A percentile compares a stretch with the other conserved stretches of the same genome.
phyloP scores from a whole-genome alignment of 495 filamentous ascomycete genomes.

The Pyrenula aspistea region DNA sequence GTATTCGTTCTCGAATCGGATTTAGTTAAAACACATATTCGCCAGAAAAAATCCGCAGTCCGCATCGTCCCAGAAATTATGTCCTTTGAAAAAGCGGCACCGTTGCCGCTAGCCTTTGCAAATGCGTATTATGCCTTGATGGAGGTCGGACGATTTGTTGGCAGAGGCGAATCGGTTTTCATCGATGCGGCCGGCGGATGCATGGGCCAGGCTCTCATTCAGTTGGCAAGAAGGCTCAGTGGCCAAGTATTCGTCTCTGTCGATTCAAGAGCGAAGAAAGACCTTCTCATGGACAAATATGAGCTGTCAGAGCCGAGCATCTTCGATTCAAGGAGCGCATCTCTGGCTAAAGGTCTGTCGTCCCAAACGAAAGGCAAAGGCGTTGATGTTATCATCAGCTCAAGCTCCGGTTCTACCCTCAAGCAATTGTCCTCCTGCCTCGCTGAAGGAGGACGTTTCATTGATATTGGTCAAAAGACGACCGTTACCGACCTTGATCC shows the following conservation, averaged over 20 bases:
- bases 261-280: constrained; percentile 35
- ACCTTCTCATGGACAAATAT: constrained; percentile 34
- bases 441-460: neutral
- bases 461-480: no score
- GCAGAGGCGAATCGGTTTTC: constrained; percentile 38
- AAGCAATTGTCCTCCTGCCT: neutral
- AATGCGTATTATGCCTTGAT: constrained; percentile 22
- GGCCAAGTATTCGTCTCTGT: constrained; percentile 49
- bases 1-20: constrained; percentile 14
- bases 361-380: constrained; percentile 34
- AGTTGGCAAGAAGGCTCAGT: constrained; percentile 37
- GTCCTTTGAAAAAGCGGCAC: constrained; percentile 15
- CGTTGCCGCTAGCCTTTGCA: constrained; percentile 15
- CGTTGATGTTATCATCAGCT: constrained; percentile 29
- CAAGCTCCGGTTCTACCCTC: neutral
- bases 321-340: constrained; percentile 33
- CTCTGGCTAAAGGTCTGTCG: constrained; percentile 26
- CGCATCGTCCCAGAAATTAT: constrained; percentile 12
- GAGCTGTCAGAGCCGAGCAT: constrained; percentile 40
- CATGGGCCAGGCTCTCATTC: constrained; percentile 51
- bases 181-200: constrained; percentile 47
- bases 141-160: constrained; percentile 13
- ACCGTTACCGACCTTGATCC: neutral
- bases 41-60: neutral
- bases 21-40: neutral